phyloP scores from a whole-genome alignment of 148 eudicot species.

The Chenopodium quinoa region DNA sequence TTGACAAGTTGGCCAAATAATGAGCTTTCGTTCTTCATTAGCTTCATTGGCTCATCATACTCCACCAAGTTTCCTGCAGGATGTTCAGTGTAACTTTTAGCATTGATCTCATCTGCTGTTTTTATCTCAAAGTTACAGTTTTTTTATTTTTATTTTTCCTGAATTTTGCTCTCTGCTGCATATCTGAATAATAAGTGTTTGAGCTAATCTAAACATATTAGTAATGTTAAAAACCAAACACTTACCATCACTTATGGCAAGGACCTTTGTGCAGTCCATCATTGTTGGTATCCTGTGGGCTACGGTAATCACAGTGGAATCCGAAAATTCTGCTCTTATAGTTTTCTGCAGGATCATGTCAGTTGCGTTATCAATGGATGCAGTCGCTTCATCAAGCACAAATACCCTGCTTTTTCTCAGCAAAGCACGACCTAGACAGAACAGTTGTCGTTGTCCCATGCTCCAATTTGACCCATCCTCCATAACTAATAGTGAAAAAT shows the following conservation, averaged over 20 bases:
- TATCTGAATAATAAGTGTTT: background rate
- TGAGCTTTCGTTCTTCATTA: constrained; percentile 69
- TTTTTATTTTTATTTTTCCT: background rate
- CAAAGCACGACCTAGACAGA: constrained; percentile 84
- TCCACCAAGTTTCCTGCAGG: constrained; percentile 68
- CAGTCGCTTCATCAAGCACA: constrained; percentile 95
- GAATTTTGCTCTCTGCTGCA: background rate
- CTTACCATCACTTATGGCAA: constrained; percentile 41
- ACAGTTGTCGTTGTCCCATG: constrained; percentile 92
- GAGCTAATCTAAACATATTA: background rate
- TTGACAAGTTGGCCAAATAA: constrained; percentile 74
- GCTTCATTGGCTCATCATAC: constrained; percentile 76
- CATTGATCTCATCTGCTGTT: background rate
- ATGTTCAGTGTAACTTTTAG: background rate
- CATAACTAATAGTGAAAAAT: constrained; percentile 36
- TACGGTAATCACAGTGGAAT: constrained; percentile 33
- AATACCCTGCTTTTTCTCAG: constrained; percentile 75
- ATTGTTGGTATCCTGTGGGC: constrained; percentile 47
- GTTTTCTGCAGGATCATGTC: constrained; percentile 42
- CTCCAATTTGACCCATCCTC: constrained; percentile 98
- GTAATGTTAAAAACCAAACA: background rate
- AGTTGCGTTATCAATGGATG: constrained; percentile 84
- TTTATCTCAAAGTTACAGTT: background rate
- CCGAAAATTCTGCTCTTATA: constrained; percentile 42
- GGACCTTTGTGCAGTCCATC: constrained; percentile 49